A percentile compares a stretch with the other conserved stretches of the same genome.
These are phyloP conservation scores for Madurella fahalii DNA, from an alignment of 2,329 filamentous ascomycete species.

Conservation along the genomic window DNA sequence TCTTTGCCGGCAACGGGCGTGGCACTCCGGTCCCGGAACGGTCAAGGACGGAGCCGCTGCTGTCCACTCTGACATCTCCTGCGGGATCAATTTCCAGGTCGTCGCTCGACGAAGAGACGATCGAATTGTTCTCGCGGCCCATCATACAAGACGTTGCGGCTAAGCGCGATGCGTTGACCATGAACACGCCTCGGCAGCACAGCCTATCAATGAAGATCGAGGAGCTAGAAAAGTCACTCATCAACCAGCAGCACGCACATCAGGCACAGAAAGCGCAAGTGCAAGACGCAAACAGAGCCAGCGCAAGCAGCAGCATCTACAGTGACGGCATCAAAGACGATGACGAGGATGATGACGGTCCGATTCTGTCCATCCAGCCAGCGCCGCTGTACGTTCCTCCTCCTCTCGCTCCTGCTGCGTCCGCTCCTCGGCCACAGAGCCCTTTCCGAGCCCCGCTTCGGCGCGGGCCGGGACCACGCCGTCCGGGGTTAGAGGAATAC, in stretches of 20 bases:
- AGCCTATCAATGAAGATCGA: constrained; percentile 50
- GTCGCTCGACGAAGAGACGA: constrained; percentile 36
- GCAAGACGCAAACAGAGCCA: constrained; percentile 10
- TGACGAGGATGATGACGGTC: constrained; percentile 20
- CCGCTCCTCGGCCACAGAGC: constrained; percentile 13
- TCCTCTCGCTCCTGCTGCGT: background rate
- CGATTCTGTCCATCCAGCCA: constrained; percentile 21
- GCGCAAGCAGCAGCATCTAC: constrained; percentile 25
- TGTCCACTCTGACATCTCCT: constrained; percentile 36
- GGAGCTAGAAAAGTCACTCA: constrained; percentile 33
- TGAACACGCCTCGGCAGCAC: constrained; percentile 41
- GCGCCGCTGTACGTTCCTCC: constrained; percentile 19
- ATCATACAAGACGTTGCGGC: constrained; percentile 47
- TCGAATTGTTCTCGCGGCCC: constrained; percentile 32
- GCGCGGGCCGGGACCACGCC: constrained; percentile 17
- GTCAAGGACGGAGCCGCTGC: constrained; percentile 33
- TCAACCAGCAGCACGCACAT: constrained; percentile 28
- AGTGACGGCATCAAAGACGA: constrained; percentile 12
- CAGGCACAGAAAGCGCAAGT: constrained; percentile 1
- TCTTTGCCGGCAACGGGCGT: background rate
- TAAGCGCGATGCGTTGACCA: constrained; percentile 48
- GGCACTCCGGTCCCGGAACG: constrained; percentile 9
- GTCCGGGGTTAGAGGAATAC: constrained; percentile 25
- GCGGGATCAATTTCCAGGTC: constrained; percentile 35
- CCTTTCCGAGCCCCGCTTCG: constrained; percentile 13